Conservation (phyloP, 768 basidiomycete genomes). For the Pulveroboletus ravenelii region DNA sequence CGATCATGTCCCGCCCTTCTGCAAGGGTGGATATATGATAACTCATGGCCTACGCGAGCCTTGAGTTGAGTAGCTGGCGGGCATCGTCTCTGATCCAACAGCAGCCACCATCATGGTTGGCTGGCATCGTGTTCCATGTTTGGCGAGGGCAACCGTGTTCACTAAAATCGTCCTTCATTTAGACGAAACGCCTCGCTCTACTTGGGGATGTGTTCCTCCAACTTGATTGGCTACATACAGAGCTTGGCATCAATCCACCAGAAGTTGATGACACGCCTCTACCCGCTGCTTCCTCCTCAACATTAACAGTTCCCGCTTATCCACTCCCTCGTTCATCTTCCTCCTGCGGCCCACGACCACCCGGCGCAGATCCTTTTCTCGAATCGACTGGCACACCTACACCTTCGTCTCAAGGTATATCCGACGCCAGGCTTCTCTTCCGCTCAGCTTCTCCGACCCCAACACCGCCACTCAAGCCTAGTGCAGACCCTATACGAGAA, state of each 20-base stretch:
- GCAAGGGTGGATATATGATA: no score
- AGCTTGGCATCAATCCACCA: conserved; percentile 72
- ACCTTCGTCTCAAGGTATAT: conserved; percentile 38
- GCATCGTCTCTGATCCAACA: background rate
- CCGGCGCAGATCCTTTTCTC: conserved; percentile 25
- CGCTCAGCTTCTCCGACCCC: conserved; percentile 23
- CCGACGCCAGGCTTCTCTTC: conserved; percentile 33
- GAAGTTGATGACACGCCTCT: conserved; percentile 41
- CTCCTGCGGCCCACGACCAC: conserved; percentile 21
- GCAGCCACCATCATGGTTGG: background rate
- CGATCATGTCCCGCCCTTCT: background rate
- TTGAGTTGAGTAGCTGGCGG: background rate
- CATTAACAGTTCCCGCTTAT: conserved; percentile 36
- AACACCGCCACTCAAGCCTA: conserved; percentile 7
- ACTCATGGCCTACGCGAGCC: background rate
- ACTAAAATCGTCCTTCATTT: conserved; percentile 1
- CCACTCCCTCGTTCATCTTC: conserved; percentile 44
- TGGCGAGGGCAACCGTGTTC: background rate
- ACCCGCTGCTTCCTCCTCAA: conserved; percentile 32
- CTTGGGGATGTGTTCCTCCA: conserved; percentile 64
- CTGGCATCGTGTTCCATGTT: background rate
- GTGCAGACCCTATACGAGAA: conserved; percentile 26
- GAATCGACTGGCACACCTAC: conserved; percentile 41
- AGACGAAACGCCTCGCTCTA: conserved; percentile 66
- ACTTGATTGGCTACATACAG: conserved; percentile 77